Evolutionary conservation across 2,329 filamentous ascomycete genomes (phyloP).

Genomic region (Xylaria sp.): DNA sequence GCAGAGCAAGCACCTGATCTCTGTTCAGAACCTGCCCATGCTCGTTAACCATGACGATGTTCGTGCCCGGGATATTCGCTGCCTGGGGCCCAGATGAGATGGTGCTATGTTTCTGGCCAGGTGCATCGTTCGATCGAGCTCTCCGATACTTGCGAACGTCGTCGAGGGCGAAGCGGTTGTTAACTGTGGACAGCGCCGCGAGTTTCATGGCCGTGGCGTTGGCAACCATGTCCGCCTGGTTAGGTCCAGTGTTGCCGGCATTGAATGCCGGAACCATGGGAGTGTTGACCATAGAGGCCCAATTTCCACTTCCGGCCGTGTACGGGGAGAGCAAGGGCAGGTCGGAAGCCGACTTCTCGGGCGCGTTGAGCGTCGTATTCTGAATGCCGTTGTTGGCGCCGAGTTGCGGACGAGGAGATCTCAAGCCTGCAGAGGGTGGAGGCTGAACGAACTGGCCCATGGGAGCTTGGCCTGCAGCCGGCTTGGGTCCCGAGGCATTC

Average conservation of each 20-base stretch:
- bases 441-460: conserved; percentile 97
- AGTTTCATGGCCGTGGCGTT: conserved; percentile 99
- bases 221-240: conserved; percentile 95
- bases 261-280: conserved; percentile 91
- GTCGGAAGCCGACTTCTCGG: conserved; percentile 69
- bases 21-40: conserved; percentile 84
- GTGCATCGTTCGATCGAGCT: conserved; percentile 83
- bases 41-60: conserved; percentile 93
- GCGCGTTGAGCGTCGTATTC: conserved; percentile 77
- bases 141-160: conserved; percentile 96
- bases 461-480: conserved; percentile 73
- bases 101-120: conserved; percentile 61
- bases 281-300: conserved; percentile 98
- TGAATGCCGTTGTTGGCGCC: conserved; percentile 73
- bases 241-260: conserved; percentile 61
- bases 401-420: conserved; percentile 75
- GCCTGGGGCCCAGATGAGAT: conserved; percentile 68
- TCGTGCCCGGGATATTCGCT: conserved; percentile 68
- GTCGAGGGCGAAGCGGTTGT: conserved; percentile 95
- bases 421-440: conserved; percentile 72
- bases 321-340: conserved; percentile 87
- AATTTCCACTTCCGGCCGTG: conserved; percentile 80
- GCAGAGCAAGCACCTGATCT: conserved; percentile 82
- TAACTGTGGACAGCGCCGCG: conserved; percentile 93
- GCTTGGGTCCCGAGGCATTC: conserved; percentile 68